These are phyloP conservation scores for Phycomyces nitens DNA, from an alignment of 192 early-diverging fungal species.

Conservation along the genomic window DNA sequence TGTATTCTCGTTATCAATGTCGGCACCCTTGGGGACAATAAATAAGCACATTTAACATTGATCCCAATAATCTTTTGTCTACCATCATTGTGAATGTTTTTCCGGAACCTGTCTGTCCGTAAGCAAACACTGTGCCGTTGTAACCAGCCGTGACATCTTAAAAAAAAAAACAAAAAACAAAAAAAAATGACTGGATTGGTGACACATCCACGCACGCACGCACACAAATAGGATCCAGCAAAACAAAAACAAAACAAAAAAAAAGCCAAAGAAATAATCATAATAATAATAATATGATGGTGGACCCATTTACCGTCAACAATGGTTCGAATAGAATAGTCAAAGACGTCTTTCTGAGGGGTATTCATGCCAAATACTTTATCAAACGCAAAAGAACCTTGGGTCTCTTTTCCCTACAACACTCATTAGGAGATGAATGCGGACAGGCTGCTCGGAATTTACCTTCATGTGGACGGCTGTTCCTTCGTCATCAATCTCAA, in stretches of 20 bases:
- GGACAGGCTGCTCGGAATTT: conserved; percentile 5
- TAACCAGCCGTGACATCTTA: conserved; percentile 62
- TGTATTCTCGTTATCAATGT: conserved; percentile 86
- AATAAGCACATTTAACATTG: conserved; percentile 21
- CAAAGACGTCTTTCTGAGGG: conserved; percentile 83
- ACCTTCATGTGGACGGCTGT: conserved; percentile 49
- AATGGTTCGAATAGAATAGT: conserved; percentile 86
- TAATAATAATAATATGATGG: too few relatives aligned
- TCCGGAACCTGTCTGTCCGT: conserved; percentile 98
- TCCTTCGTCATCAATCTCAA: conserved; percentile 73
- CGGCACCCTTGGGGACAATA: conserved; percentile 63
- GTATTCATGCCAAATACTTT: conserved; percentile 83
- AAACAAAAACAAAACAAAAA: too few relatives aligned
- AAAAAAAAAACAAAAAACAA: not conserved
- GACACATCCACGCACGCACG: not conserved
- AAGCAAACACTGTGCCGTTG: conserved; percentile 99
- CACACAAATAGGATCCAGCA: too few relatives aligned
- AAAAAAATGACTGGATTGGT: not conserved
- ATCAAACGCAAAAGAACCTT: conserved; percentile 88
- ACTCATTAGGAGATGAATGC: too few relatives aligned
- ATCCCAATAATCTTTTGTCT: conserved; percentile 15
- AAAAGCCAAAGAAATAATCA: too few relatives aligned
- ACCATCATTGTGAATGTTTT: conserved; percentile 96
- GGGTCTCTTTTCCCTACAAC: conserved; percentile 51
- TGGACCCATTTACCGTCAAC: conserved; percentile 80